Conservation (phyloP, 257 asterid species). For the Jasminum sambac region DNA sequence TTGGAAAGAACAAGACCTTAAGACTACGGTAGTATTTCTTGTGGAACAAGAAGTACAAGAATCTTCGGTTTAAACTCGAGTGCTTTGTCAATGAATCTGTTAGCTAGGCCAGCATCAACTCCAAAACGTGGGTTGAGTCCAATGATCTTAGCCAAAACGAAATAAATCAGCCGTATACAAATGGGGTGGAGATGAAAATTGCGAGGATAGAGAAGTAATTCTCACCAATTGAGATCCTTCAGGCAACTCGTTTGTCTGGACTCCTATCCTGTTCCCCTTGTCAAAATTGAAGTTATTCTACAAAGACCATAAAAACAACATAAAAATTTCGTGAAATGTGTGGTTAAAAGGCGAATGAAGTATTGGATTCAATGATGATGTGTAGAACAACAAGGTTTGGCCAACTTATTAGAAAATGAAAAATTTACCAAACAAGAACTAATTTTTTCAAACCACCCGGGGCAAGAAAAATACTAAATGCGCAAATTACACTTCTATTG, state of each 20-base stretch:
- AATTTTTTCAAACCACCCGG: too few species aligned
- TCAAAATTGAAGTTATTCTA: slow-evolving; percentile 70
- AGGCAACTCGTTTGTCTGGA: slow-evolving; percentile 53
- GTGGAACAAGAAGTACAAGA: slow-evolving; percentile 68
- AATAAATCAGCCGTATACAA: not conserved
- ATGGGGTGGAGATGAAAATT: not conserved
- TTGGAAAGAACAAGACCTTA: not conserved
- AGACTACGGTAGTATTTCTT: slow-evolving; percentile 55
- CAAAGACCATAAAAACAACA: too few species aligned
- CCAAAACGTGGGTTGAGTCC: slow-evolving; percentile 88
- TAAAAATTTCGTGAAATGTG: too few species aligned
- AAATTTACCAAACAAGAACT: too few species aligned
- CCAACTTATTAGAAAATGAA: too few species aligned
- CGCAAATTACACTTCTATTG: too few species aligned
- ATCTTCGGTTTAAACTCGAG: slow-evolving; percentile 72
- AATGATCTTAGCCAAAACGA: slow-evolving; percentile 50
- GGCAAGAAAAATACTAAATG: too few species aligned
- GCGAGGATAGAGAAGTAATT: slow-evolving; percentile 8
- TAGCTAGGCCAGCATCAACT: slow-evolving; percentile 47
- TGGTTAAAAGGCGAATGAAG: too few species aligned
- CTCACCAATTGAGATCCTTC: slow-evolving; percentile 63
- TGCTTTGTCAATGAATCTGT: slow-evolving; percentile 64
- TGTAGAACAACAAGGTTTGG: too few species aligned
- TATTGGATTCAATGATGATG: too few species aligned
- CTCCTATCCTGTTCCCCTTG: slow-evolving; percentile 71